Conservation (phyloP, 306 rosid species). For the Prunus dulcis region DNA sequence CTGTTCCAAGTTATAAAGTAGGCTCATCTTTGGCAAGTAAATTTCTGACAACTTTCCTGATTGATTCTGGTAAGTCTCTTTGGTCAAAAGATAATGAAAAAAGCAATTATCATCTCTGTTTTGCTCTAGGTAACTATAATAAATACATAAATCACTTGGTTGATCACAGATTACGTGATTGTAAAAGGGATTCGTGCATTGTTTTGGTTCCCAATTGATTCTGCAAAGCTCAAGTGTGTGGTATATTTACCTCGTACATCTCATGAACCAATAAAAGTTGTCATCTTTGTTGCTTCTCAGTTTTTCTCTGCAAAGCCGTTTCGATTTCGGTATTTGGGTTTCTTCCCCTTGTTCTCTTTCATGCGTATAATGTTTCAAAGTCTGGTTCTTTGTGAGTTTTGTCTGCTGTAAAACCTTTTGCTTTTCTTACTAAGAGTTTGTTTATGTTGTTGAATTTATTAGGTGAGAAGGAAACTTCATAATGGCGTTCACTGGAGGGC, state of each 20-base stretch:
- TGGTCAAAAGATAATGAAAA: neutral
- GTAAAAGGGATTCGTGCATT: neutral
- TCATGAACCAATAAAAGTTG: neutral
- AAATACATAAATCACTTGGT: too few species aligned
- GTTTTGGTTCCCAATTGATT: too few species aligned
- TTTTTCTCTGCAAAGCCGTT: neutral
- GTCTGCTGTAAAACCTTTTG: neutral
- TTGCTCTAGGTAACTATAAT: too few species aligned
- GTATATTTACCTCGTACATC: neutral
- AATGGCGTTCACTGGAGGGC: conserved; percentile 16
- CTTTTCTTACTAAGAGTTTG: neutral
- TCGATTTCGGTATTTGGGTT: neutral
- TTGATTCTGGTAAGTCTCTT: neutral
- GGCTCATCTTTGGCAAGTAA: neutral
- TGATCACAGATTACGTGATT: too few species aligned
- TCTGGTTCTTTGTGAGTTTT: neutral
- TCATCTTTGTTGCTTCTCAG: neutral
- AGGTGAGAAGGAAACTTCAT: neutral
- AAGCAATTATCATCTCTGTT: neutral
- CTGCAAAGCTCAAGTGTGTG: too few species aligned
- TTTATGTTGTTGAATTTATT: neutral
- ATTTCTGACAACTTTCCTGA: neutral
- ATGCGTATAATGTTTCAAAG: neutral
- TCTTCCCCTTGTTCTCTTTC: too few species aligned
- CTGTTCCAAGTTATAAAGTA: neutral